These are phyloP conservation scores for Purshia tridentata DNA, from an alignment of 306 rosid genomes.

Conservation along the genomic window DNA sequence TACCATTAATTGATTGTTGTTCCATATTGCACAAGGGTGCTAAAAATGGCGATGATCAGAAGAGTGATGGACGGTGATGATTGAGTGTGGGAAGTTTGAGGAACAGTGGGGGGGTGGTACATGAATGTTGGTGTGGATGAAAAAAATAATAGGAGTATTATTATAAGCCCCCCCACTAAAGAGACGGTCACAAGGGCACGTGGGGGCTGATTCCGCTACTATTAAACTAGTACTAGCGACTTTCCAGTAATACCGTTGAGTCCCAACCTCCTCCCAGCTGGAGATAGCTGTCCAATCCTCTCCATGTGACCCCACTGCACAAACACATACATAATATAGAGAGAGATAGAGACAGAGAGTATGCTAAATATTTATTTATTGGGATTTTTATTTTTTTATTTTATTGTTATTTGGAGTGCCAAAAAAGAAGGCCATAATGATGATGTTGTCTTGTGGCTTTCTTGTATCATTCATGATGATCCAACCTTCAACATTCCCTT, in stretches of 20 bases:
- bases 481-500: neutral
- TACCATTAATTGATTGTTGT: too few species aligned
- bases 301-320: constrained; percentile 34
- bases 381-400: neutral
- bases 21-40: too few species aligned
- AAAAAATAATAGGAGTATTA: constrained; percentile 22
- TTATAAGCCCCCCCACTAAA: constrained; percentile 33
- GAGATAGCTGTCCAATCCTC: constrained; percentile 68
- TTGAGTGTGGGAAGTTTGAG: neutral
- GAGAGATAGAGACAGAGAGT: neutral
- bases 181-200: constrained; percentile 65
- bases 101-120: neutral
- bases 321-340: neutral
- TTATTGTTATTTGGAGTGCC: too few species aligned
- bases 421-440: too few species aligned
- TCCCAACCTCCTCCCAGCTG: constrained; percentile 75
- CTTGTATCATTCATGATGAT: neutral
- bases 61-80: neutral
- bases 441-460: neutral
- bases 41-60: too few species aligned
- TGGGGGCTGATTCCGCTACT: constrained; percentile 66
- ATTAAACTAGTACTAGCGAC: constrained; percentile 46
- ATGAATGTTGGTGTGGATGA: constrained; percentile 14
- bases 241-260: constrained; percentile 90
- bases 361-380: neutral